Base-by-base conservation (phyloP, 164 flowering plant species). In the Litsea cubeba region DNA sequence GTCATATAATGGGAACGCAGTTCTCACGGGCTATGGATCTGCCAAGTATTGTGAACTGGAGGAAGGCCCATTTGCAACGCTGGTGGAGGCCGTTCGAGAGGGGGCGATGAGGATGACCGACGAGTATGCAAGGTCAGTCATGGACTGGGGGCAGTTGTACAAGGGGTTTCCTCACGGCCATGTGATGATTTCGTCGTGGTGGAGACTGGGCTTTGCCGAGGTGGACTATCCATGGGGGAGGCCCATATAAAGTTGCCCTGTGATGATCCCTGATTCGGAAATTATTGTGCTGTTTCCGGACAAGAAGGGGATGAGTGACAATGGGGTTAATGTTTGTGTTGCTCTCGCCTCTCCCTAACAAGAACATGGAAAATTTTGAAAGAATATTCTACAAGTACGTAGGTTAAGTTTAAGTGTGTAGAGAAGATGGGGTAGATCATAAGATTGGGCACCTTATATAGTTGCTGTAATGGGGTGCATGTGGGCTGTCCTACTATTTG, bases 151-250 rank as follows among this genome's bases (percentile, higher is more conserved):
- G 5, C 89, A 89, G 76, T 2, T 84, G 1, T 18, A 87, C 76
- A 84, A 79, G 30, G 94, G 94, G 62, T 82, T 84, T 50, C 93
- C 92, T 0, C 63, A 84, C 28, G 95, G 97, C 30, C 95, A 92
- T 68, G 76, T 89, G 28, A 20, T 88, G 62, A 71, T 92, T 7
- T 83, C 95, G 0, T 85, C 93, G 0, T 92, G 97, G 97, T 92
- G 97, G 92, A 81, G 79, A 26, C 50, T 91, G 49, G 95, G 92
- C 67, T 82, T 92, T 60, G 75, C 73, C 2, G 81, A 84, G 22
- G 86, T 87, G 66, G 87, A 84, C 68, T 92, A 77, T 75, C 94
- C 92, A 0, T 92, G 97, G 97, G 95, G 97, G 4, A 85, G 76
- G 76, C 87, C 97, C 0, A 79, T 26, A 77, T 88, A 86, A 66